Evolutionary conservation across 805 yeast genomes (phyloP).

Genomic region (Nakazawaea laoshanensis): DNA sequence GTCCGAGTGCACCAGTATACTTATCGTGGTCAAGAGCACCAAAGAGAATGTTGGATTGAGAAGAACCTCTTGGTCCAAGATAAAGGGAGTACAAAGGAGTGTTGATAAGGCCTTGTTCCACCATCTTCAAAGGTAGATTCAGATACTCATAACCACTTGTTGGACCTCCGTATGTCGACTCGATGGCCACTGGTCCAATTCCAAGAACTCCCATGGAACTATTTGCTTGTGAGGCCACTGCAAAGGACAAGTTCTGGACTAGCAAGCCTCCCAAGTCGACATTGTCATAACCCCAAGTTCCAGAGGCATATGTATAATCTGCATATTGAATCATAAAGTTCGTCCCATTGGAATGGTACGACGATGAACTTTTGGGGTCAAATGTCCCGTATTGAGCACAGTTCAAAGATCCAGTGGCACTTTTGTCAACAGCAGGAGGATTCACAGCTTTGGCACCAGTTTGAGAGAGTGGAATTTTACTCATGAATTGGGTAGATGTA

Average conservation of each 20-base stretch:
- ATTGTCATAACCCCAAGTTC: conserved; percentile 57
- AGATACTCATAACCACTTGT: conserved; percentile 34
- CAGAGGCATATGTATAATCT: conserved; percentile 37
- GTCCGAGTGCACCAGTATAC: conserved; percentile 39
- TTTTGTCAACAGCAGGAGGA: conserved; percentile 3
- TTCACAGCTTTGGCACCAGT: conserved; percentile 1
- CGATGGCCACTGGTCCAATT: conserved; percentile 62
- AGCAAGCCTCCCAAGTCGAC: conserved; percentile 41
- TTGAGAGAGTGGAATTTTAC: not conserved
- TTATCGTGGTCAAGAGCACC: conserved; percentile 20
- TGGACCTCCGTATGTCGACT: conserved; percentile 40
- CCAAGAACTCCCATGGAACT: conserved; percentile 68
- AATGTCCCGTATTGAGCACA: conserved; percentile 43
- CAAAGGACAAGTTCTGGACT: conserved; percentile 52
- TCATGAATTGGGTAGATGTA: not conserved
- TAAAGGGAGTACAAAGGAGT: conserved; percentile 55
- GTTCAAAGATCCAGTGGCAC: conserved; percentile 18
- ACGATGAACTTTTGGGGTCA: conserved; percentile 27
- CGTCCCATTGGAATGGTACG: conserved; percentile 32
- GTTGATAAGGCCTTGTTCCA: conserved; percentile 45
- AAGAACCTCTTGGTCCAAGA: conserved; percentile 42
- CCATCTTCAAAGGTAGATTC: conserved; percentile 60
- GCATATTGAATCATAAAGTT: conserved; percentile 36
- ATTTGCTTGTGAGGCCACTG: conserved; percentile 59
- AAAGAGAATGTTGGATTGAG: not conserved